phyloP scores from a whole-genome alignment of 352 stramenopile genomes.

The Globisporangium radiosum region DNA sequence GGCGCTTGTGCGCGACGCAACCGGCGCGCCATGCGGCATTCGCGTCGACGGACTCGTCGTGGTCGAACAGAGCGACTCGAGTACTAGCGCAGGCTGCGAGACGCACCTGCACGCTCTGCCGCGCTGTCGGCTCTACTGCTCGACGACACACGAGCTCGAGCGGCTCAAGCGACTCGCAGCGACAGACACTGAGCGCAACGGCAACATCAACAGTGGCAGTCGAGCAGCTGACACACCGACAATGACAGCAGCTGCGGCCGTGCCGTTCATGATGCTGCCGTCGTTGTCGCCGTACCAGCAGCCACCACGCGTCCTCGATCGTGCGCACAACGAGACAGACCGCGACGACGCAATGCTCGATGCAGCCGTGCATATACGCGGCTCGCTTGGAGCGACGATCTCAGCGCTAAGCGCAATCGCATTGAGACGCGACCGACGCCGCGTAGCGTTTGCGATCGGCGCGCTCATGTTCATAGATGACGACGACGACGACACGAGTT shows the following conservation, averaged over 20 bases:
- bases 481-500: conserved; percentile 12
- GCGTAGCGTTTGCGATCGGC: conserved; percentile 15
- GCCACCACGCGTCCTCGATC: background rate
- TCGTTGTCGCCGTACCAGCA: conserved; percentile 11
- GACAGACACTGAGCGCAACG: background rate
- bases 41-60: conserved; percentile 13
- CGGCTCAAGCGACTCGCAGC: background rate
- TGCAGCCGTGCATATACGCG: background rate
- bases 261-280: conserved; percentile 13
- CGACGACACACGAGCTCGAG: background rate
- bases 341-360: background rate
- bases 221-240: background rate
- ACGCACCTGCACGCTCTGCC: conserved; percentile 9
- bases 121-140: conserved; percentile 10
- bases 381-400: conserved; percentile 10
- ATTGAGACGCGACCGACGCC: conserved; percentile 5
- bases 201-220: background rate
- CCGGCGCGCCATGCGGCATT: conserved; percentile 3
- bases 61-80: conserved; percentile 10
- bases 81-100: background rate
- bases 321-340: background rate
- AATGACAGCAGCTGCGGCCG: background rate
- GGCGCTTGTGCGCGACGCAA: background rate
- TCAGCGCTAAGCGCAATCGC: background rate
- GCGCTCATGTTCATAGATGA: conserved; percentile 21